phyloP scores from a whole-genome alignment of 768 basidiomycete species.

The Dioszegia hungarica region DNA sequence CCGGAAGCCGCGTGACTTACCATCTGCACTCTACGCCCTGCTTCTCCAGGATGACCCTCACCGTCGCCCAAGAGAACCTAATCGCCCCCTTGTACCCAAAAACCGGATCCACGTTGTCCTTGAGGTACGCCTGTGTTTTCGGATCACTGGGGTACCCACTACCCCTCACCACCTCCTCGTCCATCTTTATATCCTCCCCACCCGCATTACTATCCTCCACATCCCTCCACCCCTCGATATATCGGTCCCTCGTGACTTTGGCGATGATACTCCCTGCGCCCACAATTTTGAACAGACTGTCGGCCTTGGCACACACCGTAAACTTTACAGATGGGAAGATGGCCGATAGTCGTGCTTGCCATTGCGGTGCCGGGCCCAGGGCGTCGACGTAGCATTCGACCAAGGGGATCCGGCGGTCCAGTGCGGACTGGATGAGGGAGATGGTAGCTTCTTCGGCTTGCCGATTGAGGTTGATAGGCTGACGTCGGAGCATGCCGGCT shows the following conservation, averaged over 20 bases:
- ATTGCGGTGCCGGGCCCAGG: constrained; percentile 77
- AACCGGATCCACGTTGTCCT: constrained; percentile 67
- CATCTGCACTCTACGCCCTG: constrained; percentile 74
- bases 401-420: constrained; percentile 59
- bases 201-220: constrained; percentile 39
- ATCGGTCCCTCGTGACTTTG: constrained; percentile 86
- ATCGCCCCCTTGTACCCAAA: constrained; percentile 89
- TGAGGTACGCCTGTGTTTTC: constrained; percentile 83
- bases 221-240: constrained; percentile 72
- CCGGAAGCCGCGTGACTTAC: constrained; percentile 51
- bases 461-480: constrained; percentile 67
- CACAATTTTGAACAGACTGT: constrained; percentile 93
- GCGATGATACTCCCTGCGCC: constrained; percentile 97
- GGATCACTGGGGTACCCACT: constrained; percentile 98
- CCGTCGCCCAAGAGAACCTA: constrained; percentile 93
- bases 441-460: constrained; percentile 69
- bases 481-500: constrained; percentile 76
- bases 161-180: constrained; percentile 53
- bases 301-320: constrained; percentile 87
- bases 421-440: constrained; percentile 74
- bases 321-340: constrained; percentile 79
- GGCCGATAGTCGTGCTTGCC: constrained; percentile 73
- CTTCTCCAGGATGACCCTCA: constrained; percentile 77
- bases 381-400: constrained; percentile 66
- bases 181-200: constrained; percentile 49